Percentiles rank a stretch among this genome's conserved stretches.
phyloP scores from a whole-genome alignment of 495 filamentous ascomycete species.

The Penicillium taxi region DNA sequence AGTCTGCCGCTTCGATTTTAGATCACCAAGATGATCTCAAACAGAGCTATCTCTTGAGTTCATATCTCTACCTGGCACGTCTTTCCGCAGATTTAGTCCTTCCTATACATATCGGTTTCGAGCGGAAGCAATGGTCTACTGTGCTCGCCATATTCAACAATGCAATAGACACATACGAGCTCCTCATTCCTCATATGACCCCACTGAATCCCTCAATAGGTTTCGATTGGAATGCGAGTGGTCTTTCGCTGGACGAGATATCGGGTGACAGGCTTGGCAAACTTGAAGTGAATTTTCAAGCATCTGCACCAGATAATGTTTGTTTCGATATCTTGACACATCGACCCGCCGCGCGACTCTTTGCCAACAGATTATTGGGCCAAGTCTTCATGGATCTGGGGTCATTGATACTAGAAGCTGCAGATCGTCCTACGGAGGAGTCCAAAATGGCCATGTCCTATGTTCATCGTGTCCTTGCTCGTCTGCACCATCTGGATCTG shows the following conservation, averaged over 20 bases:
- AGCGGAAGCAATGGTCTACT: slow-evolving; percentile 35
- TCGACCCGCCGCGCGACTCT: slow-evolving; percentile 13
- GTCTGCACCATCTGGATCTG: slow-evolving; percentile 49
- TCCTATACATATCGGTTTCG: slow-evolving; percentile 37
- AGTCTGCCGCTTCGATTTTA: slow-evolving; percentile 6
- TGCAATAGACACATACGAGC: slow-evolving; percentile 31
- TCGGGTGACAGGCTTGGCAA: slow-evolving; percentile 7
- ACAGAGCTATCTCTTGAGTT: slow-evolving; percentile 17
- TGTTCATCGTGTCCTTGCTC: slow-evolving; percentile 51
- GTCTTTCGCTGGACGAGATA: slow-evolving; percentile 26
- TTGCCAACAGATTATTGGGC: slow-evolving; percentile 18
- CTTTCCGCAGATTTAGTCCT: slow-evolving; percentile 23
- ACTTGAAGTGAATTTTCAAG: background rate
- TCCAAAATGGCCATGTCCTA: slow-evolving; percentile 45
- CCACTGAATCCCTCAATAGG: slow-evolving; percentile 13
- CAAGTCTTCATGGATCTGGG: slow-evolving; percentile 38
- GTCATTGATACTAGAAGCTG: slow-evolving; percentile 45
- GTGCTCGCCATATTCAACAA: slow-evolving; percentile 32
- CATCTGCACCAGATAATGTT: background rate
- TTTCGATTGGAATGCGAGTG: slow-evolving; percentile 18
- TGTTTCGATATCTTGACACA: background rate
- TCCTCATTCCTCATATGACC: slow-evolving; percentile 12
- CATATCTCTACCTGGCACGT: slow-evolving; percentile 22
- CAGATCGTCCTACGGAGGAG: slow-evolving; percentile 31
- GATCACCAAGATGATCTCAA: slow-evolving; percentile 13